phyloP scores from a whole-genome alignment of 108 stramenopile genomes.

The Schizochytrium sp. region DNA sequence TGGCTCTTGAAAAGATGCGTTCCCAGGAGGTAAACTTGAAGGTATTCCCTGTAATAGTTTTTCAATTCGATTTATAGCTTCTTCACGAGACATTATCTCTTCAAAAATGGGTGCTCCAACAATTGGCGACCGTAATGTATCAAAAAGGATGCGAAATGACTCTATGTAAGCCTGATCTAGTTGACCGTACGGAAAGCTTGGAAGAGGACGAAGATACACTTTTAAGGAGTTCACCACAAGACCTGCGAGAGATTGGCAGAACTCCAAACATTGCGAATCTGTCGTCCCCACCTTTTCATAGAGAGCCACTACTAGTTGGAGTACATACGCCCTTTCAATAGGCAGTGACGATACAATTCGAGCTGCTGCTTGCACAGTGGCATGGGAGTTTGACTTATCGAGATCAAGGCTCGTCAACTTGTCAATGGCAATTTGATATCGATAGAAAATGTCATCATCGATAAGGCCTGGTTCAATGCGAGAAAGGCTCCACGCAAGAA shows the following conservation, averaged over 20 bases:
- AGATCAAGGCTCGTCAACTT: neutral
- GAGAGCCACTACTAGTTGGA: neutral
- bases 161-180: neutral
- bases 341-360: neutral
- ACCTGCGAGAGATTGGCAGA: neutral
- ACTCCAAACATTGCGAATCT: too few relatives aligned
- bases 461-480: constrained; percentile 33
- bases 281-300: neutral
- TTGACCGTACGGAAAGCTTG: neutral
- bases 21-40: neutral
- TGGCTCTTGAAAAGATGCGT: neutral
- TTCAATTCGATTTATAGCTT: neutral
- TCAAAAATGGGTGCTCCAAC: neutral
- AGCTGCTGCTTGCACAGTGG: neutral
- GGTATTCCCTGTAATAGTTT: neutral
- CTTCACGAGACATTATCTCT: neutral
- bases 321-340: neutral
- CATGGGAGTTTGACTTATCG: neutral
- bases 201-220: neutral
- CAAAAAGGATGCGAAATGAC: neutral
- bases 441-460: neutral
- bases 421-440: constrained; percentile 17
- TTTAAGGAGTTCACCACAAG: neutral
- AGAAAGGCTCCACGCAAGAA: neutral
- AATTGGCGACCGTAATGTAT: neutral